Base-by-base conservation (phyloP, 2,329 filamentous ascomycete species). In the Fusarium graminum region DNA sequence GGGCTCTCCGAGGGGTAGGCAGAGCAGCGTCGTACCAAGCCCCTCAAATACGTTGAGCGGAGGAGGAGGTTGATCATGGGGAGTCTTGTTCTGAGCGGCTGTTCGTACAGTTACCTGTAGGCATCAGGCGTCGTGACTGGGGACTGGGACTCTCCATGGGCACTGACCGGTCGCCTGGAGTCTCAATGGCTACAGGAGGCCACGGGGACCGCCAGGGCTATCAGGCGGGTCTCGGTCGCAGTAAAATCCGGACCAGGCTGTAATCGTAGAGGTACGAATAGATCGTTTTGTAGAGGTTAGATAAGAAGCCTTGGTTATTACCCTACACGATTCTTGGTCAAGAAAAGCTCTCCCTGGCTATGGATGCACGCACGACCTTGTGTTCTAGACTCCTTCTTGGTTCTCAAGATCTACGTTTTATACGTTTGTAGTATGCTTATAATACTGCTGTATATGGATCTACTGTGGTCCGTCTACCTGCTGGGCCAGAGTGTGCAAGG, bases 11-110 rank as follows among this genome's bases (percentile, higher is more conserved):
- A 65, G 72, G 74, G 65, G 74, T 74, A 74, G 58, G 58, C 70
- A 66, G 60, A 76, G 68, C 75, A 75, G 68, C 40, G 75, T 78
- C 70, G 70, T 71, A 76, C 75, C 69, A 72, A 69, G 39, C 58
- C 53, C 59, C 51, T 63, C 51, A 61, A 58, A 60, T 60, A 58
- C 47, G 60, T 60, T 70, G 69, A 69, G 51, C 57, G 61, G 60
- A 63, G 46, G 62, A 63, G 49, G 36, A 59, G 51, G 61, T 65
- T 70, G 74, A 75, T 75, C 67, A 69, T 72, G 64, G 63, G 59
- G 54, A 57, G 44, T 52, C 63, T 56, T 44, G 51, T 53, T 63
- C 67, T 70, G 59, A 63, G 70, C 65, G 62, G 53, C 59, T 67
- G 60, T 51, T 70, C 22, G 58, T 62, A 55, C 44, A 38, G 51